A percentile compares a stretch with the other conserved stretches of the same genome.
These are phyloP conservation scores for Dipteronia sinensis DNA, from an alignment of 345 rosid genomes.

Conservation along the genomic window DNA sequence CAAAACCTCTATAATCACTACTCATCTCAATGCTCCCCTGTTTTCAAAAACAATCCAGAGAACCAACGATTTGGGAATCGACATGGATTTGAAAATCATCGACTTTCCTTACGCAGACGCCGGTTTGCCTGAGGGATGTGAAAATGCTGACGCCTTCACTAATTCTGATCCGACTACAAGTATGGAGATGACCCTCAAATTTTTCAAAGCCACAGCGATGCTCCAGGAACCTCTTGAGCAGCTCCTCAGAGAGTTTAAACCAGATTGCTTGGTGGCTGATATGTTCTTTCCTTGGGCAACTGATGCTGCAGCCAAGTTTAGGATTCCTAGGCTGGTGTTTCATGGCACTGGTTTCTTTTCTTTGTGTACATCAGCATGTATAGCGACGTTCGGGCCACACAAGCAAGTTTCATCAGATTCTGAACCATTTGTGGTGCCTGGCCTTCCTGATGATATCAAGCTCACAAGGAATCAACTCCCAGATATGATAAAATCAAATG, in stretches of 20 bases:
- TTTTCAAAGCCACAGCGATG: constrained; percentile 19
- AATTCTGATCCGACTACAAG: neutral
- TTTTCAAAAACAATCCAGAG: no score
- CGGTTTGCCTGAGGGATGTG: no score
- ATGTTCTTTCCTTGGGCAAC: constrained; percentile 63
- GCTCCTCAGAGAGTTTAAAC: constrained; percentile 24
- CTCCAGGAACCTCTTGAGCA: constrained; percentile 32
- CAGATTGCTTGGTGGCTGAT: constrained; percentile 52
- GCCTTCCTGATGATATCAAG: constrained; percentile 48
- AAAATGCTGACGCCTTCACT: no score
- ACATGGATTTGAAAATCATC: no score
- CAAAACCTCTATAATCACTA: no score
- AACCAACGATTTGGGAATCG: no score
- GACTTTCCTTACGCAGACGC: no score
- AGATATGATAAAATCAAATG: neutral
- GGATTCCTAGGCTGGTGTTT: constrained; percentile 56
- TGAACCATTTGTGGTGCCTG: constrained; percentile 38
- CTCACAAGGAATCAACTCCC: constrained; percentile 45
- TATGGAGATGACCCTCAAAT: constrained; percentile 13
- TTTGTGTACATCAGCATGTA: constrained; percentile 19
- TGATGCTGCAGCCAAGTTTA: constrained; percentile 39
- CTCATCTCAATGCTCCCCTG: no score
- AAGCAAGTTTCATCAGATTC: constrained; percentile 30
- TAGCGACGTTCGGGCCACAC: constrained; percentile 37
- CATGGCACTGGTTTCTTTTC: constrained; percentile 54